Base-by-base conservation (phyloP, 129 eudicot species). In the Pseudognaphalium luteoalbum region DNA sequence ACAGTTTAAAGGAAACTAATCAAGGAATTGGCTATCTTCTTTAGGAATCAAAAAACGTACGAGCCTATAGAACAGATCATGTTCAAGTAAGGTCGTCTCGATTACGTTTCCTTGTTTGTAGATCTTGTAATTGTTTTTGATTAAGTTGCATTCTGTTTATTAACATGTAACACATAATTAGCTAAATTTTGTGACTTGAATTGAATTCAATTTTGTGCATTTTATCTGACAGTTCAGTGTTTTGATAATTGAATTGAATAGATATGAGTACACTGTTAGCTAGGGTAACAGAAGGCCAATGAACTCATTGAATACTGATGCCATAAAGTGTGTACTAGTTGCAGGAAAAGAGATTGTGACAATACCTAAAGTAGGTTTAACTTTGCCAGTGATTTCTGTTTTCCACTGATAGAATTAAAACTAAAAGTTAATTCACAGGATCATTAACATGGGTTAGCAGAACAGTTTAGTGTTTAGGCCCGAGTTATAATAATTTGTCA, bases 301-400 rank as follows among this genome's bases (percentile, higher is more conserved):
- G 52, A 33, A 58, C 35, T 50, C 74, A 73, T 72, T 66, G 11
- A 73, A 64, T 79, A 64, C 83, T 62, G 65, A 79, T 72, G 83
- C 74, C 67, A 73, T 44, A 72, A 73, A 64, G 59, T 73, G 70
- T 73, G 61, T 56, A 56, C 62, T 39, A 47, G 78, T 35, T 15
- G 41, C 68, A 63, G 78, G 63, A 70, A 32, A 54, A 37, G 73
- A 37, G 83, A 80, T 80, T 72, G 83, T 56, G 83, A 80, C 83
- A 66, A 74, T 56, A 65, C 83, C 50, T 72, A 54, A 72, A 66
- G 74, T 73, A 35, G 78, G 74, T 80, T 80, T 35, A 10, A 72
- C 54, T 78, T 65, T 79, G 73, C 17, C 73, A 71, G 78, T 73
- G 34, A 10, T 79, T 78, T 78, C 62, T 63, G 75, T 21, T 77